Evolutionary conservation across 2,329 filamentous ascomycete genomes (phyloP), one percentile per base, ranked within the genome.

Genomic region (Aspergillus sclerotialis): DNA sequence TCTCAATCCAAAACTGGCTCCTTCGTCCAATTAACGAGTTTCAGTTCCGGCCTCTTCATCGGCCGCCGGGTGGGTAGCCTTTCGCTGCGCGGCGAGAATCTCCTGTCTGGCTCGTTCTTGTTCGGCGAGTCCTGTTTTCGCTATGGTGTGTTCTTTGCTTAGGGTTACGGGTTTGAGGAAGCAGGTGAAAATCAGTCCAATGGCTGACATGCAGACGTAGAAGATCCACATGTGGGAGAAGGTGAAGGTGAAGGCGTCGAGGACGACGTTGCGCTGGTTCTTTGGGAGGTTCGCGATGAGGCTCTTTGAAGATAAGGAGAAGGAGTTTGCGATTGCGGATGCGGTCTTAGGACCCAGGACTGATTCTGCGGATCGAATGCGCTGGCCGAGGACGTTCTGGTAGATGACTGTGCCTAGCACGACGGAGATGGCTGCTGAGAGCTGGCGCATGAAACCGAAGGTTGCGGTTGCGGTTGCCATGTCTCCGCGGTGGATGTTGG

Each of bases 391-490:
- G 11, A 61, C 39, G 42, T 63, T 63, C 27, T 63, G 58, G 43
- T 61, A 63, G 33, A 73, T 58, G 30, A 73, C 69, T 5, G 67
- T 73, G 35, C 76, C 76, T 18, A 79, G 56, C 15, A 80, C 76
- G 37, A 80, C 67, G 7, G 73, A 73, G 15, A 79, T 66, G 27
- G 73, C 66, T 0, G 73, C 73, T 3, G 72, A 68, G 23, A 81
- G 60, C 47, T 76, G 73, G 16, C 78, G 70, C 26, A 76, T 55
- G 50, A 82, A 82, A 8, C 67, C 64, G 49, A 78, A 79, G 2
- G 76, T 78, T 0, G 75, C 71, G 0, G 78, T 81, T 10, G 76
- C 78, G 2, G 75, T 72, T 2, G 77, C 78, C 33, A 81, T 75
- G 37, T 84, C 78, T 8, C 67, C 59, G 5, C 70, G 71, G 11